Percentiles rank a stretch among this genome's conserved stretches.
Conservation (phyloP, 495 filamentous ascomycete genomes). For the Xylaria acuta region DNA sequence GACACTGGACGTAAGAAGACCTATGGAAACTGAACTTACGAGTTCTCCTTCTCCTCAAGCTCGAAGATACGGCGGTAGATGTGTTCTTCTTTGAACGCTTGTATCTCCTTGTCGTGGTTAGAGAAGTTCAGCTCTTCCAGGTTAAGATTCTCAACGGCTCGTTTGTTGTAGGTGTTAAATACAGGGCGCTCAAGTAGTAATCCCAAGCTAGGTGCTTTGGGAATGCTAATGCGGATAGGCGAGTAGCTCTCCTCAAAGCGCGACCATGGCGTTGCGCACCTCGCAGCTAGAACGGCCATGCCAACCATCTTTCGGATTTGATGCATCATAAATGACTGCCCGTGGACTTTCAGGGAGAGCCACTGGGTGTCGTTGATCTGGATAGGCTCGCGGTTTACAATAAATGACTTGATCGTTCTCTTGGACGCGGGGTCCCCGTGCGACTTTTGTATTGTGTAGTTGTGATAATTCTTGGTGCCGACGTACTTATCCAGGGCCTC, state of each 20-base stretch:
- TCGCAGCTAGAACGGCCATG: constrained; percentile 82
- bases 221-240: constrained; percentile 75
- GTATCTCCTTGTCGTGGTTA: constrained; percentile 76
- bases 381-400: constrained; percentile 71
- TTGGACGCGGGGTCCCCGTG: constrained; percentile 80
- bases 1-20: not conserved
- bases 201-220: constrained; percentile 89
- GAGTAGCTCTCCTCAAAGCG: constrained; percentile 74
- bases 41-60: constrained; percentile 79
- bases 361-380: constrained; percentile 90
- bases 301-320: constrained; percentile 99
- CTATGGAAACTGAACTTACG: constrained; percentile 57
- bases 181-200: constrained; percentile 88
- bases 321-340: constrained; percentile 99
- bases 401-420: constrained; percentile 88
- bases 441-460: constrained; percentile 91
- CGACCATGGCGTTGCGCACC: constrained; percentile 72
- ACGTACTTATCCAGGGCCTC: constrained; percentile 71
- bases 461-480: constrained; percentile 90
- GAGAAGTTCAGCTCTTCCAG: constrained; percentile 75
- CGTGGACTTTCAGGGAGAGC: constrained; percentile 94
- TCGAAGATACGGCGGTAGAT: constrained; percentile 93
- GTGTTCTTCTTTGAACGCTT: constrained; percentile 88
- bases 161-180: constrained; percentile 82
- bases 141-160: constrained; percentile 58